Percentiles rank a stretch among this genome's conserved stretches.
These are phyloP conservation scores for Benincasa hispida DNA, from an alignment of 306 rosid genomes.

Conservation along the genomic window DNA sequence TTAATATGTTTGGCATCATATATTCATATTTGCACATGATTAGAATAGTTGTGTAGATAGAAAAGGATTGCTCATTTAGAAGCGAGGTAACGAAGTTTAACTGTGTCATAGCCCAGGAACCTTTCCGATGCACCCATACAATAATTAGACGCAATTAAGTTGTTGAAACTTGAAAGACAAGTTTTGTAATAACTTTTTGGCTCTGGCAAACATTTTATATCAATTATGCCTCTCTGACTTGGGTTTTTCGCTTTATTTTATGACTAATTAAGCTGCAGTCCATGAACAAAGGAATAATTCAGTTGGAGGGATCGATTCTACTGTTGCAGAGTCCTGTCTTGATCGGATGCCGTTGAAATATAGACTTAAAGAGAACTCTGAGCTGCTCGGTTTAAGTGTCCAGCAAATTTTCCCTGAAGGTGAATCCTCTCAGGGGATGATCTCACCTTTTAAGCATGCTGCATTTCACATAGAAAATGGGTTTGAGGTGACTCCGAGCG, in stretches of 20 bases:
- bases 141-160: background rate
- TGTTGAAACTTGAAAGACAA: background rate
- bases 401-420: constrained; percentile 35
- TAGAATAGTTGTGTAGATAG: background rate
- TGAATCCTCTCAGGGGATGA: constrained; percentile 30
- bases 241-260: background rate
- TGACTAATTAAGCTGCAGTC: constrained; percentile 37
- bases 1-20: background rate
- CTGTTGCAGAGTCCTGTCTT: constrained; percentile 77
- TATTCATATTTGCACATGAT: background rate
- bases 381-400: constrained; percentile 39
- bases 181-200: background rate
- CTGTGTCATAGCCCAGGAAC: background rate
- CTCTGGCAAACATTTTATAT: background rate
- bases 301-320: constrained; percentile 59
- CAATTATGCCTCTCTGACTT: constrained; percentile 5
- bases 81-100: background rate
- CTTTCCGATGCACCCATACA: background rate
- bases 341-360: constrained; percentile 32
- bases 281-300: constrained; percentile 49
- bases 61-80: background rate
- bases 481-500: constrained; percentile 32
- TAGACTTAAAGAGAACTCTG: constrained; percentile 40
- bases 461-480: constrained; percentile 42
- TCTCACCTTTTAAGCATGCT: constrained; percentile 20